Percentiles rank a stretch among this genome's conserved stretches.
These are phyloP conservation scores for Ceratocystis diversiconidia DNA, from an alignment of 2,329 filamentous ascomycete species.

Conservation along the genomic window DNA sequence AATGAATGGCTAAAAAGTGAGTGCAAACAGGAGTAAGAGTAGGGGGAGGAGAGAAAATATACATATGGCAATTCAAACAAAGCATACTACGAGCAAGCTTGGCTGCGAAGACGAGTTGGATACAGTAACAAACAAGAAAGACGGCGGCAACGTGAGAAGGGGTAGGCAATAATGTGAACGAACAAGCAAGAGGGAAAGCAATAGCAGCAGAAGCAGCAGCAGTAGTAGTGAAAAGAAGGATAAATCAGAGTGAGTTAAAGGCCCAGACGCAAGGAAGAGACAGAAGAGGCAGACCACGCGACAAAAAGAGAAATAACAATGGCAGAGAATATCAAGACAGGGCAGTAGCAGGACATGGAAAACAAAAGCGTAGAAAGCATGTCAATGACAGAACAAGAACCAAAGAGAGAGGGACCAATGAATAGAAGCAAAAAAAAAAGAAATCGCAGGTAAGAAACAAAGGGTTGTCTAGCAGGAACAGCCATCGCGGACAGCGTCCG, in stretches of 20 bases:
- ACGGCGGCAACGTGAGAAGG: too few relatives aligned
- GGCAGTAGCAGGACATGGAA: background rate
- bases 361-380: background rate
- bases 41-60: too few relatives aligned
- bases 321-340: background rate
- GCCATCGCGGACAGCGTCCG: conserved; percentile 67
- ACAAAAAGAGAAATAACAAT: conserved; percentile 3
- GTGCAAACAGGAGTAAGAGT: too few relatives aligned
- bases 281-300: background rate
- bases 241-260: too few relatives aligned
- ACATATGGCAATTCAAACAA: too few relatives aligned
- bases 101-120: too few relatives aligned
- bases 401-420: background rate
- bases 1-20: too few relatives aligned
- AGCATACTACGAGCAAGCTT: too few relatives aligned
- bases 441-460: background rate
- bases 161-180: too few relatives aligned
- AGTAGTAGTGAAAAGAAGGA: background rate
- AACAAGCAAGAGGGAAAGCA: background rate
- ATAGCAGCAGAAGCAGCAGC: background rate
- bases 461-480: conserved; percentile 57
- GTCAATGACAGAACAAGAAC: background rate
- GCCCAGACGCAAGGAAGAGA: background rate
- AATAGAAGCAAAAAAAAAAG: background rate
- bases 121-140: too few relatives aligned